Evolutionary conservation across 495 filamentous ascomycete species (phyloP).

Genomic region (Trichoderma reesei): DNA sequence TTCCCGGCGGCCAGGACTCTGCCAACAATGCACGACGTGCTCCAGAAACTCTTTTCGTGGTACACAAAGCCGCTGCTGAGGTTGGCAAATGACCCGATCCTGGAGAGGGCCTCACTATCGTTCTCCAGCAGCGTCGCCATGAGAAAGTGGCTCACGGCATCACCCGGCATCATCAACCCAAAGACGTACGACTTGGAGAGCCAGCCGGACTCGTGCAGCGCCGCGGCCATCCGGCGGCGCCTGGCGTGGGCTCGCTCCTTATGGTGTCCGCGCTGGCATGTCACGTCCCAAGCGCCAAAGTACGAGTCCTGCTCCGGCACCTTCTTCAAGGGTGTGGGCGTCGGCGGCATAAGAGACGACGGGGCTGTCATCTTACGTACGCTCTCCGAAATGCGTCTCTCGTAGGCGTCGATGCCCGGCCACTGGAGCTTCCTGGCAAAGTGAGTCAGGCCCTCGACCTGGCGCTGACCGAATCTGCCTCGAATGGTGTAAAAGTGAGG

Average conservation of each 20-base stretch:
- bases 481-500: slow-evolving; percentile 29
- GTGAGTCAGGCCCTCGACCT: slow-evolving; percentile 45
- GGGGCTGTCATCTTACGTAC: slow-evolving; percentile 30
- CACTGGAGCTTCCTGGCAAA: slow-evolving; percentile 48
- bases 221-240: slow-evolving; percentile 31
- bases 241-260: slow-evolving; percentile 21
- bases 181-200: slow-evolving; percentile 70
- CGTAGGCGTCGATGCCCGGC: slow-evolving; percentile 37
- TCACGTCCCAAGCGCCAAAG: slow-evolving; percentile 22
- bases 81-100: slow-evolving; percentile 58
- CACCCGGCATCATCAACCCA: slow-evolving; percentile 69
- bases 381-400: slow-evolving; percentile 30
- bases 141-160: slow-evolving; percentile 61
- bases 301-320: slow-evolving; percentile 35
- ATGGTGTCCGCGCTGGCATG: slow-evolving; percentile 14
- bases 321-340: slow-evolving; percentile 23
- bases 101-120: slow-evolving; percentile 51
- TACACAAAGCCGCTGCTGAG: slow-evolving; percentile 75
- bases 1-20: slow-evolving; percentile 59
- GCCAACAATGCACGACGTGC: slow-evolving; percentile 65
- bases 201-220: slow-evolving; percentile 57
- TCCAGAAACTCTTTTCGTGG: slow-evolving; percentile 66
- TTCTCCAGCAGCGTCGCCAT: slow-evolving; percentile 74
- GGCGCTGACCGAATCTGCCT: slow-evolving; percentile 37
- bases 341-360: slow-evolving; percentile 26